Evolutionary conservation across 768 basidiomycete genomes (phyloP).

Genomic region (Boletus tylopilopsis): DNA sequence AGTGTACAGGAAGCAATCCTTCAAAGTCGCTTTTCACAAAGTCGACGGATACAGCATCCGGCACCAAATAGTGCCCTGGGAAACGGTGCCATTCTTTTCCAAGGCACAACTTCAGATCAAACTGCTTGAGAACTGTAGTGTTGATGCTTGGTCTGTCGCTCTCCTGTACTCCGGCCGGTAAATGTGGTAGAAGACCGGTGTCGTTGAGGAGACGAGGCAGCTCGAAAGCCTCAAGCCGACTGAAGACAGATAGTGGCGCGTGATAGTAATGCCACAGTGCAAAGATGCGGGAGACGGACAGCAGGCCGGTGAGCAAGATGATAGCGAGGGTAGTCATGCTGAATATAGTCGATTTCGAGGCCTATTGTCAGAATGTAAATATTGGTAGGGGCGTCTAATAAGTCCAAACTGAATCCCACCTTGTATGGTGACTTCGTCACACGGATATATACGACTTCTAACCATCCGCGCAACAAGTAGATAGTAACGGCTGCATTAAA

Average conservation of each 20-base stretch:
- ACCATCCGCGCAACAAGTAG: slow-evolving; percentile 83
- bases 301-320: slow-evolving; percentile 55
- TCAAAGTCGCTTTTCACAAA: slow-evolving; percentile 92
- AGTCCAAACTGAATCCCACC: slow-evolving; percentile 42
- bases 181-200: slow-evolving; percentile 57
- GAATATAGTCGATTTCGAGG: slow-evolving; percentile 73
- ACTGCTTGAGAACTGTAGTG: slow-evolving; percentile 59
- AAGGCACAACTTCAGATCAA: slow-evolving; percentile 76
- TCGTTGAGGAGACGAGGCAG: slow-evolving; percentile 78
- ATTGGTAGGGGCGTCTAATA: background rate
- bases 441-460: slow-evolving; percentile 72
- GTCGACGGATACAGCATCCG: slow-evolving; percentile 74
- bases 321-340: slow-evolving; percentile 69
- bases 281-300: slow-evolving; percentile 77
- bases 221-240: slow-evolving; percentile 71
- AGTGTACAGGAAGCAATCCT: slow-evolving; percentile 85
- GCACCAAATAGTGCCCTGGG: slow-evolving; percentile 86
- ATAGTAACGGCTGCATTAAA: slow-evolving; percentile 92
- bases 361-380: slow-evolving; percentile 41
- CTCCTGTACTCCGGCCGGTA: slow-evolving; percentile 41
- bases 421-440: slow-evolving; percentile 81
- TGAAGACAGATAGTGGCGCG: slow-evolving; percentile 71
- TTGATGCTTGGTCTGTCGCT: slow-evolving; percentile 51
- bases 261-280: slow-evolving; percentile 90
- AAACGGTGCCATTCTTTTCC: slow-evolving; percentile 98